These are phyloP conservation scores for Primulina eburnea DNA, from an alignment of 257 asterid species.

Conservation along the genomic window DNA sequence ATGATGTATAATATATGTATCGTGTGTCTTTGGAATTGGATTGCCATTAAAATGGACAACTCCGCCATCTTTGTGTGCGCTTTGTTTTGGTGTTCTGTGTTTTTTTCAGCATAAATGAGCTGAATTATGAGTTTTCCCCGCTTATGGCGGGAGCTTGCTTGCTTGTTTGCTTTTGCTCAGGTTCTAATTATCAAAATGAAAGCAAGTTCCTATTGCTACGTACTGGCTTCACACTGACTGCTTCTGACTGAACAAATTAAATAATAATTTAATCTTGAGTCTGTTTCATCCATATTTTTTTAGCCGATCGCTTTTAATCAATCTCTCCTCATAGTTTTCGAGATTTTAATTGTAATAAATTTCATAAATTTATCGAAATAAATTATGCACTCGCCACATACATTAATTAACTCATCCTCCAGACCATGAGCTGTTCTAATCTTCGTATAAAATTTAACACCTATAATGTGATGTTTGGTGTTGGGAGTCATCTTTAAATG, in stretches of 20 bases:
- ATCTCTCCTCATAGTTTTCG: too few species aligned
- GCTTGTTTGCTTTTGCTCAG: not conserved
- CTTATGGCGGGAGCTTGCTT: not conserved
- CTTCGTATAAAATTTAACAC: too few species aligned
- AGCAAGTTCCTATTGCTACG: not conserved
- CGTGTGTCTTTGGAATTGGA: not conserved
- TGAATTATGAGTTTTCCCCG: slow-evolving; percentile 4
- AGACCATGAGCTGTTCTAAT: too few species aligned
- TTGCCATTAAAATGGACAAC: slow-evolving; percentile 14
- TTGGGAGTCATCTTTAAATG: too few species aligned
- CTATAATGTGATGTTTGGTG: too few species aligned
- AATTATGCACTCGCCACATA: too few species aligned
- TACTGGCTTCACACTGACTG: not conserved
- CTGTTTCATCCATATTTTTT: too few species aligned
- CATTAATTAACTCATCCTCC: too few species aligned
- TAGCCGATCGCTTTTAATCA: too few species aligned
- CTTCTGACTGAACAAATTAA: not conserved
- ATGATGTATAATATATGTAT: not conserved
- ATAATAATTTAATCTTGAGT: too few species aligned
- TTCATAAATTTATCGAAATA: too few species aligned
- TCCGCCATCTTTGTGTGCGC: not conserved
- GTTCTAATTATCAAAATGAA: not conserved
- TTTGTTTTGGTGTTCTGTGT: not conserved
- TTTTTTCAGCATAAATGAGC: not conserved
- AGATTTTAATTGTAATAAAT: too few species aligned